A percentile compares a stretch with the other conserved stretches of the same genome.
Conservation (phyloP, 495 filamentous ascomycete genomes). For the Mycothermus thermophilus region DNA sequence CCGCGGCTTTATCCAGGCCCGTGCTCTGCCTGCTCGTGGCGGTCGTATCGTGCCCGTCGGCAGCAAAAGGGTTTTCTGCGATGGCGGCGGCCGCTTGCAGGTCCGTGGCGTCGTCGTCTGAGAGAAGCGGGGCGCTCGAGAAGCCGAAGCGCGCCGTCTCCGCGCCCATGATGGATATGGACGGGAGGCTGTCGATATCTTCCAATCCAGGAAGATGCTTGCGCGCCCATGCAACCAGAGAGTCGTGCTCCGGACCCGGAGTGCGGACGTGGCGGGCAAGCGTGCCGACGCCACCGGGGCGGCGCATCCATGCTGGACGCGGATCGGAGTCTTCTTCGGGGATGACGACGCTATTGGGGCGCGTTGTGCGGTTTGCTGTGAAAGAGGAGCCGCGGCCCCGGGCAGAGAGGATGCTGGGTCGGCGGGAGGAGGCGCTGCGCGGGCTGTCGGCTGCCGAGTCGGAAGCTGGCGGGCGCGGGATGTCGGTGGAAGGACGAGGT, state of each 20-base stretch:
- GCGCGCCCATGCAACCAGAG: constrained; percentile 63
- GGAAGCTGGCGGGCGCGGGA: constrained; percentile 29
- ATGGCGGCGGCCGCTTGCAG: constrained; percentile 16
- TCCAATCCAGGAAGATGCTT: constrained; percentile 61
- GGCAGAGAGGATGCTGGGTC: constrained; percentile 22
- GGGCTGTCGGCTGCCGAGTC: constrained; percentile 21
- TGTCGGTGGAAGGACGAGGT: constrained; percentile 48
- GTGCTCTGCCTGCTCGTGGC: constrained; percentile 22
- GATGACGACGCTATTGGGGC: constrained; percentile 17
- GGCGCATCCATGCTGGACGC: constrained; percentile 46
- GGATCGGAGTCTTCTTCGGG: constrained; percentile 17
- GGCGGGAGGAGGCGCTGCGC: constrained; percentile 25
- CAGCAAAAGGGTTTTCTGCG: constrained; percentile 38
- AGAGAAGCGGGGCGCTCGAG: constrained; percentile 9
- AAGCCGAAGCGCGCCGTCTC: constrained; percentile 39
- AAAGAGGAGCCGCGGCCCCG: constrained; percentile 6
- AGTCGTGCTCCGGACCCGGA: constrained; percentile 70
- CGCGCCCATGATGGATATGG: constrained; percentile 38
- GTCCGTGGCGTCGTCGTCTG: constrained; percentile 6
- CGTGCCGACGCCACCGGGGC: constrained; percentile 75
- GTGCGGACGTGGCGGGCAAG: constrained; percentile 50
- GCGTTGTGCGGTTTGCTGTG: no score
- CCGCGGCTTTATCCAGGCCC: constrained; percentile 66
- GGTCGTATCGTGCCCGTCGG: constrained; percentile 26
- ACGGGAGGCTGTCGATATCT: constrained; percentile 43